Evolutionary conservation across 345 rosid genomes (phyloP).

Genomic region (Eucalyptus albens): DNA sequence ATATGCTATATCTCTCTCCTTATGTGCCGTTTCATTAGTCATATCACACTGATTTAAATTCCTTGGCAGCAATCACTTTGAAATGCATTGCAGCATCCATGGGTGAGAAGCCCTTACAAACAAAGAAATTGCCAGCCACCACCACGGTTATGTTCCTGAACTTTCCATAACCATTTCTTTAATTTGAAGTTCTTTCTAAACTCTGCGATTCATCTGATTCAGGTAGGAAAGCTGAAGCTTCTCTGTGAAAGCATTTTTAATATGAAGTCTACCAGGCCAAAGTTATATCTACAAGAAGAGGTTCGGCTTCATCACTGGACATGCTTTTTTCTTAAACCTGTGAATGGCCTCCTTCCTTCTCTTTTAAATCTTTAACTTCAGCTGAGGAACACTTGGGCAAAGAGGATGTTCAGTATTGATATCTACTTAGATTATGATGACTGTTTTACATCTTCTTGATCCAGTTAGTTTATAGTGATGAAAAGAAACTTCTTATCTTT

Average conservation of each 20-base stretch:
- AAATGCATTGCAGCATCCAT: constrained; percentile 78
- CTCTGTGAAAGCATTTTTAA: constrained; percentile 77
- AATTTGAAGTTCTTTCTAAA: background rate
- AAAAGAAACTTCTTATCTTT: background rate
- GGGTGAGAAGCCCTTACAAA: constrained; percentile 67
- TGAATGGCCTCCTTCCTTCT: background rate
- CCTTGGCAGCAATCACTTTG: constrained; percentile 59
- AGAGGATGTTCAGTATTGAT: background rate
- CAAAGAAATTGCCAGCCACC: constrained; percentile 79
- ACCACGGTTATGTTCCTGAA: constrained; percentile 39
- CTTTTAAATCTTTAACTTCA: background rate
- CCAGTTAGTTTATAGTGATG: background rate
- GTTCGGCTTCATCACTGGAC: constrained; percentile 6
- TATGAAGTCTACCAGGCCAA: constrained; percentile 43
- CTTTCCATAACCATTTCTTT: background rate
- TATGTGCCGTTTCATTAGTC: background rate
- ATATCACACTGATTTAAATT: background rate
- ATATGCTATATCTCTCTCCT: background rate
- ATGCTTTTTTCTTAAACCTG: background rate
- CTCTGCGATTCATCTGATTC: background rate
- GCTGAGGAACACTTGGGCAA: background rate
- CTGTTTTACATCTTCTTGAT: background rate
- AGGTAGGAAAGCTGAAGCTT: constrained; percentile 82
- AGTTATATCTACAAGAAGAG: constrained; percentile 64
- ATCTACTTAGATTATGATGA: background rate